phyloP scores from a whole-genome alignment of 1,284 basidiomycete genomes.

The Leccinum variabile region DNA sequence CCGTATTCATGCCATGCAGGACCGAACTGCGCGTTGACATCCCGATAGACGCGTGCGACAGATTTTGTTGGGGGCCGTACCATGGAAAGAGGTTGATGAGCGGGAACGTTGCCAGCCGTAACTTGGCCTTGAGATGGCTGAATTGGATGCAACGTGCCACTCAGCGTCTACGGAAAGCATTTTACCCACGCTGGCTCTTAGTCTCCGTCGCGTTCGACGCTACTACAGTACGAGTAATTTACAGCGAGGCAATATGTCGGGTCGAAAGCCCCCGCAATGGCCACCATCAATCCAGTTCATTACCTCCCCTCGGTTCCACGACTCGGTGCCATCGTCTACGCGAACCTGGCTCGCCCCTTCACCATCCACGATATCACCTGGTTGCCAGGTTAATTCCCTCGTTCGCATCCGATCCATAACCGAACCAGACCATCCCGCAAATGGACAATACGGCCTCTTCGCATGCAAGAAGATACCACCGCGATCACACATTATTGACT shows the following conservation, averaged over 20 bases:
- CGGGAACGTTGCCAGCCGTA: background rate
- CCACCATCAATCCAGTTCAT: conserved; percentile 50
- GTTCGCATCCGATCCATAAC: conserved; percentile 48
- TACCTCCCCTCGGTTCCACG: conserved; percentile 47
- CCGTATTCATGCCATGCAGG: conserved; percentile 83
- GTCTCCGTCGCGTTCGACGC: background rate
- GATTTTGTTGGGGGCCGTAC: conserved; percentile 67
- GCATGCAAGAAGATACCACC: conserved; percentile 68
- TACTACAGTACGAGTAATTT: background rate
- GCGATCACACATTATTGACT: conserved; percentile 73
- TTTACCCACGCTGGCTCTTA: conserved; percentile 36
- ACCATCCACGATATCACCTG: conserved; percentile 13
- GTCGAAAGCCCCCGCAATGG: conserved; percentile 47
- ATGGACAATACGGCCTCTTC: conserved; percentile 82
- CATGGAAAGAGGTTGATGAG: conserved; percentile 39
- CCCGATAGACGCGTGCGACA: conserved; percentile 72
- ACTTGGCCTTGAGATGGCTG: conserved; percentile 10
- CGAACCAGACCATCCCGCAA: conserved; percentile 66
- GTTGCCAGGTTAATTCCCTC: conserved; percentile 25
- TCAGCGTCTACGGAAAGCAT: conserved; percentile 4
- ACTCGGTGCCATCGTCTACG: conserved; percentile 46
- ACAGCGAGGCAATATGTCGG: conserved; percentile 10
- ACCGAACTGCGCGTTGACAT: conserved; percentile 72
- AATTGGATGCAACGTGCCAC: conserved; percentile 17
- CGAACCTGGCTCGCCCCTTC: conserved; percentile 35